phyloP scores from a whole-genome alignment of 2,329 filamentous ascomycete genomes.

The Ophiobolus disseminans region DNA sequence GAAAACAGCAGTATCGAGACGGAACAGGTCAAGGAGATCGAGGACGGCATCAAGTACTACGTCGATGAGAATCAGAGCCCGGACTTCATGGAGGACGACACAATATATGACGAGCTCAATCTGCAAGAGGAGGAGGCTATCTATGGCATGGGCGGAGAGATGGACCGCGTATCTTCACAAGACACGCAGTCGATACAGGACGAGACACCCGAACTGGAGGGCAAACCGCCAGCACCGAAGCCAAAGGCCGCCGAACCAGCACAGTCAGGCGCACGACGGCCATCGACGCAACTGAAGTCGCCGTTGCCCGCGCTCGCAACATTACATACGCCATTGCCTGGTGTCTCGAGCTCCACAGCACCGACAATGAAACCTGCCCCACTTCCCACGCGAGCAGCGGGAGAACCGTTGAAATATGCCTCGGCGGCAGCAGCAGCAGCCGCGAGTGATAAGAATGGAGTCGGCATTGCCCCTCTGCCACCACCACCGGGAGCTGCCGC shows the following conservation, averaged over 20 bases:
- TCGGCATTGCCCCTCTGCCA: slow-evolving; percentile 91
- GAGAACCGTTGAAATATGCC: slow-evolving; percentile 94
- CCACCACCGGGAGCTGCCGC: slow-evolving; percentile 74
- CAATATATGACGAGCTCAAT: slow-evolving; percentile 92
- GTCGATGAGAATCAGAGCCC: slow-evolving; percentile 86
- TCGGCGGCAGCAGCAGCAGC: slow-evolving; percentile 94
- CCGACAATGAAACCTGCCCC: slow-evolving; percentile 90
- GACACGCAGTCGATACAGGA: slow-evolving; percentile 93
- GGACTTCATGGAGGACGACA: slow-evolving; percentile 93
- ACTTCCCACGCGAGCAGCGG: slow-evolving; percentile 80
- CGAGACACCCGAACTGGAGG: slow-evolving; percentile 69
- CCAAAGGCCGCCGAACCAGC: slow-evolving; percentile 68
- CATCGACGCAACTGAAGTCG: slow-evolving; percentile 92
- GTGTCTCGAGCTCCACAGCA: slow-evolving; percentile 65
- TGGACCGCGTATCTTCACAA: slow-evolving; percentile 91
- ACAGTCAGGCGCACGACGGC: slow-evolving; percentile 66
- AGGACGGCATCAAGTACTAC: slow-evolving; percentile 94
- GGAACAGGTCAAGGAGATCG: slow-evolving; percentile 84
- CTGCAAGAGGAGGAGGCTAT: slow-evolving; percentile 90
- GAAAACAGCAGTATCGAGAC: slow-evolving; percentile 92
- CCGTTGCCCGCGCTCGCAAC: slow-evolving; percentile 92
- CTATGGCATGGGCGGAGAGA: slow-evolving; percentile 80
- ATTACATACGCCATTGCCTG: slow-evolving; percentile 75
- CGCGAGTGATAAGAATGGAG: slow-evolving; percentile 83
- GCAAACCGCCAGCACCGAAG: slow-evolving; percentile 58